Base-by-base conservation (phyloP, 108 stramenopile species). In the Nitzschia sp. region DNA sequence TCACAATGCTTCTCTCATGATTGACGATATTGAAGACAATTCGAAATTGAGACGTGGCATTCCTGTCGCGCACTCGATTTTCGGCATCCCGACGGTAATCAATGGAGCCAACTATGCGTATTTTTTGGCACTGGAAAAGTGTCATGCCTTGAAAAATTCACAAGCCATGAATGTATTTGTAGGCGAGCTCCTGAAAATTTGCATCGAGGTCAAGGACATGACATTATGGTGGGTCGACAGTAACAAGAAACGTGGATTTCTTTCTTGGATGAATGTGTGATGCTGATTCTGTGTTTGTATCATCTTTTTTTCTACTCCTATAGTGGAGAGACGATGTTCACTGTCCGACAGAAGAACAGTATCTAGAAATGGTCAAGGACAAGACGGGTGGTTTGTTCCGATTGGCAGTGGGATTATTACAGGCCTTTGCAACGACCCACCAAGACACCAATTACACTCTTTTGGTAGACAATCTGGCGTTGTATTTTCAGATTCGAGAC, bases 11-110 rank as follows among this genome's bases (percentile, higher is more conserved):
- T 87, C 85, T 28, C 82, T 98, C 6, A 72, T 98, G 68, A 85
- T 98, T 53, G 98, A 98, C 78, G 98, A 98, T 62, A 97, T 98
- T 62, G 98, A 98, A 71, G 98, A 98, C 74, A 93, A 93, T 67
- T 89, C 87, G 30, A 95, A 95, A 60, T 71, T 98, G 27, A 65
- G 98, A 1, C 74, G 98, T 21, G 97, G 97, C 0, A 61, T 82
- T n/a, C 97, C 97, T 15, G 96, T 97, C 2, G 94, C 98, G 30
- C 98, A 98, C 68, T 73, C 78, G 3, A 93, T 98, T 59, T 98
- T 93, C 71, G 98, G 98, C 27, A 78, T 97, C 34, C 82, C 98
- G 3, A 70, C 79, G 15, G 93, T 93, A 28, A 95, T 98, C 72
- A 98, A 98, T 77, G 81, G 83, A n/a, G 96, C 96, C 36, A 98